A percentile compares a stretch with the other conserved stretches of the same genome.
phyloP scores from a whole-genome alignment of 176 grass and related monocot genomes.

The Oryza meridionalis region DNA sequence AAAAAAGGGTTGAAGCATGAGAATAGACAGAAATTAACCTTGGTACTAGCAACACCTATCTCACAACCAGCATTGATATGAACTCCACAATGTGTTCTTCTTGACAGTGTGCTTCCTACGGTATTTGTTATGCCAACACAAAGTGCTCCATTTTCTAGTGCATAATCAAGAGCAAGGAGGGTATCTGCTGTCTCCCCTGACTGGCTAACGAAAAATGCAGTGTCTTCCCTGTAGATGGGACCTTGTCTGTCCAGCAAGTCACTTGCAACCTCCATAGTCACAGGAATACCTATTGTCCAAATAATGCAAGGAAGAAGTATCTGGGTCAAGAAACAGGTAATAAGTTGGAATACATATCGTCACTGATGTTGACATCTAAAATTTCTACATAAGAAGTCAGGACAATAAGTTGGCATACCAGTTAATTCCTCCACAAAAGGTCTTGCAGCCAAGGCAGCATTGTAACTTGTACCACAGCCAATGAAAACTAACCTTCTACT shows the following conservation, averaged over 20 bases:
- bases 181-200: constrained; percentile 98
- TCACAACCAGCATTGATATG: constrained; percentile 98
- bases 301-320: constrained; percentile 15
- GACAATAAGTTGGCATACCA: constrained; percentile 46
- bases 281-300: constrained; percentile 67
- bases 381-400: background rate
- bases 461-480: constrained; percentile 95
- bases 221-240: constrained; percentile 85
- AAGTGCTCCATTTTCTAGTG: constrained; percentile 73
- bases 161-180: constrained; percentile 92
- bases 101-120: constrained; percentile 80
- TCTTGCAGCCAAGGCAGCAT: constrained; percentile 83
- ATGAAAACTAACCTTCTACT: constrained; percentile 86
- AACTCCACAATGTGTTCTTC: constrained; percentile 91
- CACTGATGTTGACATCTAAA: background rate
- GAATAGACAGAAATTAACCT: constrained; percentile 47
- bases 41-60: constrained; percentile 95
- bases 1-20: background rate
- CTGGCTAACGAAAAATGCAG: constrained; percentile 92
- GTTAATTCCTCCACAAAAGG: constrained; percentile 91
- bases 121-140: constrained; percentile 97
- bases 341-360: constrained; percentile 9
- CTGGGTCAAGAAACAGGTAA: background rate
- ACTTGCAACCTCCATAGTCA: constrained; percentile 89
- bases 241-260: constrained; percentile 88